A percentile compares a stretch with the other conserved stretches of the same genome.
phyloP scores from a whole-genome alignment of 2,329 filamentous ascomycete genomes.

The Monosporascus ibericus region DNA sequence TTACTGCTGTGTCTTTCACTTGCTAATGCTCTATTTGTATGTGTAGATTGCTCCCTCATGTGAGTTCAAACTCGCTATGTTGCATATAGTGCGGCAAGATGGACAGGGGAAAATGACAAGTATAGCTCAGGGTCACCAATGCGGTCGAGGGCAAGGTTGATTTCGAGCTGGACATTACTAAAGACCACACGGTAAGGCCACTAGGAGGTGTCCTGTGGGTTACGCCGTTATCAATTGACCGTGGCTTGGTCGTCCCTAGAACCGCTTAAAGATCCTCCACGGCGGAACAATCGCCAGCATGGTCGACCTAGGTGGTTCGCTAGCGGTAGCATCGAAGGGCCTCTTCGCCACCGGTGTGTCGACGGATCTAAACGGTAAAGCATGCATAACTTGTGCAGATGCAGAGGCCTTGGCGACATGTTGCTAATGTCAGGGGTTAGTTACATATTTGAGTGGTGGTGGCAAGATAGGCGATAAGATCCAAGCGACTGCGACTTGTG shows the following conservation, averaged over 20 bases:
- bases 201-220: background rate
- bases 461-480: conserved; percentile 52
- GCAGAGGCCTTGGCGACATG: background rate
- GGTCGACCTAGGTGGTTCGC: conserved; percentile 59
- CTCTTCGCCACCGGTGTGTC: conserved; percentile 59
- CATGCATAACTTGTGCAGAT: background rate
- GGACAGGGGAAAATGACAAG: background rate
- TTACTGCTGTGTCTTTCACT: too few relatives aligned
- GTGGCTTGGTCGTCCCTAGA: conserved; percentile 39
- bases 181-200: conserved; percentile 64
- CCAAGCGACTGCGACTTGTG: conserved; percentile 50
- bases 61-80: conserved; percentile 16
- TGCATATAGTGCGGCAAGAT: background rate
- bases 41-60: conserved; percentile 34
- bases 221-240: background rate
- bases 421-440: conserved; percentile 28
- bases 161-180: conserved; percentile 69
- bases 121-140: conserved; percentile 59
- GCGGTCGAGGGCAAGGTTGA: conserved; percentile 63
- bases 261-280: conserved; percentile 69
- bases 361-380: conserved; percentile 57
- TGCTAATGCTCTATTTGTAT: too few relatives aligned
- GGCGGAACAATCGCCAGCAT: conserved; percentile 75
- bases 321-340: conserved; percentile 59
- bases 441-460: conserved; percentile 57